Conservation (phyloP, 495 filamentous ascomycete genomes). For the Chaetomidium leptoderma region DNA sequence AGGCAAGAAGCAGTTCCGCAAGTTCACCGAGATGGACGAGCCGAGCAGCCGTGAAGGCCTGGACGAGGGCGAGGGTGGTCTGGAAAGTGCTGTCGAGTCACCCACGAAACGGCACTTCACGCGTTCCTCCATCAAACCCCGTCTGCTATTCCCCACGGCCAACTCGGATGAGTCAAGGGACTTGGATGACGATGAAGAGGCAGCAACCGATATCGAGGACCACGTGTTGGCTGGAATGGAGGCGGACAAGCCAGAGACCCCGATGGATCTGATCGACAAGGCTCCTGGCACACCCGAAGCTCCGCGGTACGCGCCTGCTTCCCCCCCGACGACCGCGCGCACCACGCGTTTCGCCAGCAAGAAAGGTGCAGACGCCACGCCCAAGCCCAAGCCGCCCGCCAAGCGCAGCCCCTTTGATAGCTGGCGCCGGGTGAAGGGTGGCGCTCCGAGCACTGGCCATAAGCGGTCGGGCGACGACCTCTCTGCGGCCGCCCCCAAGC, state of each 20-base stretch:
- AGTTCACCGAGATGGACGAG: constrained; percentile 46
- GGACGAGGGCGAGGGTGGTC: constrained; percentile 46
- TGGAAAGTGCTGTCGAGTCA: constrained; percentile 44
- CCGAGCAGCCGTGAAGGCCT: constrained; percentile 27
- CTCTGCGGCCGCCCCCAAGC: constrained; percentile 32
- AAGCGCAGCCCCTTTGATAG: constrained; percentile 61
- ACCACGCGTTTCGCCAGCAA: constrained; percentile 45
- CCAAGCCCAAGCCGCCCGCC: constrained; percentile 31
- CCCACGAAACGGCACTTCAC: constrained; percentile 55
- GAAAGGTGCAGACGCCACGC: constrained; percentile 25
- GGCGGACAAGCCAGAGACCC: constrained; percentile 47
- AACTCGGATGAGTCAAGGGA: constrained; percentile 47
- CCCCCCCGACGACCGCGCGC: constrained; percentile 53
- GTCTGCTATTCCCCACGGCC: constrained; percentile 69
- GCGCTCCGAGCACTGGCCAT: constrained; percentile 27
- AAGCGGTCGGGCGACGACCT: constrained; percentile 47
- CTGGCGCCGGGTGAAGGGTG: constrained; percentile 60
- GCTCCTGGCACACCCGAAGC: constrained; percentile 47
- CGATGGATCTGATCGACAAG: constrained; percentile 28
- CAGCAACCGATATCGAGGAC: constrained; percentile 49
- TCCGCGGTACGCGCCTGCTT: constrained; percentile 48
- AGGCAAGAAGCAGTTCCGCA: constrained; percentile 80
- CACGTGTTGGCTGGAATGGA: constrained; percentile 50
- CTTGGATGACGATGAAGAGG: constrained; percentile 55
- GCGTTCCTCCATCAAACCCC: constrained; percentile 74